Evolutionary conservation across 768 basidiomycete species (phyloP).

Genomic region (Kwoniella dendrophila): DNA sequence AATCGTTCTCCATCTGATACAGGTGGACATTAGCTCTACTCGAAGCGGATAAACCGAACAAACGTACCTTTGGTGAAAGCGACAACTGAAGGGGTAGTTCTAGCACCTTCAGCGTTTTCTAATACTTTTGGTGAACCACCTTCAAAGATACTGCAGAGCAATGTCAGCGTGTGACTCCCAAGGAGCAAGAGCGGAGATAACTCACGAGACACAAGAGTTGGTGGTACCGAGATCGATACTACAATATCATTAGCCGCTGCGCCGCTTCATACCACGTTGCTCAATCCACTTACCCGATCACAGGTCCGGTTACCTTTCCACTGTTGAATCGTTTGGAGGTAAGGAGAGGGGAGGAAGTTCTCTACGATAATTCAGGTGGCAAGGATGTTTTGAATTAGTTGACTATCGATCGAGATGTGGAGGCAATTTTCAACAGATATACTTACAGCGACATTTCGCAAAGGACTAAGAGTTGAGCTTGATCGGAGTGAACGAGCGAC

Average conservation of each 20-base stretch:
- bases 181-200: background rate
- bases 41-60: background rate
- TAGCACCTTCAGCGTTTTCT: slow-evolving; percentile 95
- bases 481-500: slow-evolving; percentile 37
- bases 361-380: slow-evolving; percentile 12
- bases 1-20: slow-evolving; percentile 81
- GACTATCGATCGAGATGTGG: slow-evolving; percentile 2
- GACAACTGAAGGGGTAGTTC: slow-evolving; percentile 97
- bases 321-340: slow-evolving; percentile 82
- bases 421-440: slow-evolving; percentile 63
- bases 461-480: slow-evolving; percentile 22
- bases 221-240: slow-evolving; percentile 81
- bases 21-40: background rate
- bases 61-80: slow-evolving; percentile 79
- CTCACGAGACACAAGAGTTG: slow-evolving; percentile 57
- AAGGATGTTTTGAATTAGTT: slow-evolving; percentile 2
- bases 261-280: background rate
- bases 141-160: slow-evolving; percentile 75
- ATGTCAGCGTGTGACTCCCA: background rate
- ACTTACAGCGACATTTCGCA: slow-evolving; percentile 45
- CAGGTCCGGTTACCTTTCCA: slow-evolving; percentile 75
- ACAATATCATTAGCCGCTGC: slow-evolving; percentile 70
- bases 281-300: slow-evolving; percentile 38
- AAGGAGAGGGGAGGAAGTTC: slow-evolving; percentile 55
- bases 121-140: slow-evolving; percentile 91